Evolutionary conservation across 192 early-diverging fungal species (phyloP), one percentile per base, ranked within the genome.

Genomic region (Dispira simplex): DNA sequence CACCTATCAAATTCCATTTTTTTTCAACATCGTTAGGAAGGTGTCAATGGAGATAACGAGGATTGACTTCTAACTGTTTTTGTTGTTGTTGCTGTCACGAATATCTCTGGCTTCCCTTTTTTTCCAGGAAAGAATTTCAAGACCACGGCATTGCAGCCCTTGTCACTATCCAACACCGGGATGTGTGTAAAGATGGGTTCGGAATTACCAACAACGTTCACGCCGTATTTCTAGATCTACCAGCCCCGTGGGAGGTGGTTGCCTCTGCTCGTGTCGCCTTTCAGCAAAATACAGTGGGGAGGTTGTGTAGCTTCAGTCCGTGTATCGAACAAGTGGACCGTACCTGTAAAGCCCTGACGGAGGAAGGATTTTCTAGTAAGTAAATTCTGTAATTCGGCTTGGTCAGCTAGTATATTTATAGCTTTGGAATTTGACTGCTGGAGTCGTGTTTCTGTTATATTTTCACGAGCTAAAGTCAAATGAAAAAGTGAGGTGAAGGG

Each of bases 161-260:
- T 25, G 80, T 93, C 53, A 87, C 83, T 0, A 64, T 88, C 6
- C 70, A 87, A 54, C 86, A 89, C 62, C 76, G 93, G 43, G 92
- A 98, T 73, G 95, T 95, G 21, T 92, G 87, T 68, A 82, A 78
- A 49, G 71, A 91, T 70, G 95, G 93, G 12, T 98, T 98, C 73
- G 89, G 77, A 8, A 56, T 90, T 43, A 65, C 72, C 12, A 73
- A 87, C 71, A 67, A 73, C 27, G 93, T 91, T 0, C 83, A 87
- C 64, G 90, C 92, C 71, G 93, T 95, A 18, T 98, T 98, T 67
- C 75, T 98, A 62, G 95, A 98, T 78, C 74, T 98, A 62, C 95
- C 95, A 21, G 84, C 92, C 23, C 95, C 95, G 46, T 98, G 95
- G 93, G 92, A 94, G 11, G 93, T 92, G 0, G 80, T 98, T 48